These are phyloP conservation scores for Triglochin maritima DNA, from an alignment of 106 monocot genomes.

Conservation along the genomic window DNA sequence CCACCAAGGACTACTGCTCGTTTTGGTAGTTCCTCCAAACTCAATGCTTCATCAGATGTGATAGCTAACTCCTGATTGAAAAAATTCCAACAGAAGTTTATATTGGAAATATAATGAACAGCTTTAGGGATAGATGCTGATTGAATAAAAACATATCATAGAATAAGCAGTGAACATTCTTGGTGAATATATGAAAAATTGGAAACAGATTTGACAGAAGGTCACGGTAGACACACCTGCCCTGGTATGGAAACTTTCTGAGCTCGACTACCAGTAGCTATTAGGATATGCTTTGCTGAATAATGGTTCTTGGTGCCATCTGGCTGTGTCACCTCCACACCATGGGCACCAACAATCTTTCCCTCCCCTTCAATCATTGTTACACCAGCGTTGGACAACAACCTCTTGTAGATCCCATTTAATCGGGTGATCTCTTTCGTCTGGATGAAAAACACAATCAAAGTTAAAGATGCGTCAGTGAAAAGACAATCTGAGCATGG, in stretches of 20 bases:
- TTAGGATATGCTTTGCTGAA: constrained; percentile 82
- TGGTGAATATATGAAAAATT: not conserved
- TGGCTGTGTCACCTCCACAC: constrained; percentile 53
- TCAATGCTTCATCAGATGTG: constrained; percentile 98
- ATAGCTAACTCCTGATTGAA: constrained; percentile 72
- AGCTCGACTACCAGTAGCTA: constrained; percentile 96
- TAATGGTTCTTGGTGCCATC: constrained; percentile 71
- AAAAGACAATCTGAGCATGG: not conserved
- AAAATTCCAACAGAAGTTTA: not conserved
- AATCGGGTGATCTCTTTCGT: constrained; percentile 83
- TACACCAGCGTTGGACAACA: constrained; percentile 77
- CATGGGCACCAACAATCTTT: constrained; percentile 58
- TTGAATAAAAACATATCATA: not conserved
- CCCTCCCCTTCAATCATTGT: constrained; percentile 94
- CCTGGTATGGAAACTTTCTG: constrained; percentile 69
- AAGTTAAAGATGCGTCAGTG: not conserved
- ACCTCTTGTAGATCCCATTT: constrained; percentile 87
- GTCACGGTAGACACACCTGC: constrained; percentile 42
- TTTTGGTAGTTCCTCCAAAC: constrained; percentile 94
- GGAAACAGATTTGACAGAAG: not conserved
- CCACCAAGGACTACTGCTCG: constrained; percentile 84
- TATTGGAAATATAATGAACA: not conserved
- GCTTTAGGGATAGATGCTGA: not conserved
- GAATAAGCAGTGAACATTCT: not conserved
- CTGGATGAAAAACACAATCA: constrained; percentile 27